Percentiles rank a stretch among this genome's conserved stretches.
Evolutionary conservation across 176 grass and related monocot species (phyloP).

Genomic region (Elaeis guineensis): DNA sequence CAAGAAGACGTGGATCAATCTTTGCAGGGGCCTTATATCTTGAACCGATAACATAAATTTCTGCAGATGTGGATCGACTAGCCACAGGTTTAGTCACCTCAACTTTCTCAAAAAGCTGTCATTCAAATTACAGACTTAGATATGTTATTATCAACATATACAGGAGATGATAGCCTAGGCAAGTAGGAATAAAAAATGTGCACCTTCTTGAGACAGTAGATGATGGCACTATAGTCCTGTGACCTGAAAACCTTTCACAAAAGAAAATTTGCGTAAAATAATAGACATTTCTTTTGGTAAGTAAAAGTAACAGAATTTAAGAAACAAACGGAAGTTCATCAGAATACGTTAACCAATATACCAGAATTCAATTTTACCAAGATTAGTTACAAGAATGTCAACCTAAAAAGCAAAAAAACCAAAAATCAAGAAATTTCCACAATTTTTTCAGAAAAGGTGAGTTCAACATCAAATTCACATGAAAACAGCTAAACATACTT

Average conservation of each 20-base stretch:
- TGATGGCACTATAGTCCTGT: slow-evolving; percentile 82
- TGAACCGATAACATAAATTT: slow-evolving; percentile 83
- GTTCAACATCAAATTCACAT: too few relatives aligned
- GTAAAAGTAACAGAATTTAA: not conserved
- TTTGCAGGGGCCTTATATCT: slow-evolving; percentile 90
- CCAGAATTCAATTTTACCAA: not conserved
- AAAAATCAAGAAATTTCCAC: too few relatives aligned
- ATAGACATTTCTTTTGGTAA: too few relatives aligned
- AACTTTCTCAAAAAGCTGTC: slow-evolving; percentile 86
- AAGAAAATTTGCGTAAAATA: too few relatives aligned
- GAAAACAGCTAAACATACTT: too few relatives aligned
- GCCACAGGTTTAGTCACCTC: slow-evolving; percentile 80
- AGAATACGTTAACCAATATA: not conserved
- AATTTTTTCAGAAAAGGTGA: too few relatives aligned
- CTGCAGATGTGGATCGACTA: slow-evolving; percentile 85
- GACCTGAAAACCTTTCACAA: slow-evolving; percentile 74
- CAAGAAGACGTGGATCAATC: slow-evolving; percentile 82
- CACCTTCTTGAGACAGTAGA: slow-evolving; percentile 95
- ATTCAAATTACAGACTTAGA: slow-evolving; percentile 1
- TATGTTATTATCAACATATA: slow-evolving; percentile 16
- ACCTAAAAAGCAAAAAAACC: too few relatives aligned
- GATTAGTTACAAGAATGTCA: too few relatives aligned
- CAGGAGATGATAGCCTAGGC: not conserved
- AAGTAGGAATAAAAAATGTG: not conserved
- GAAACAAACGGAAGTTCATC: slow-evolving; percentile 3